Evolutionary conservation across 495 filamentous ascomycete species (phyloP), one percentile per base, ranked within the genome.

Genomic region (Podospora appendiculata): DNA sequence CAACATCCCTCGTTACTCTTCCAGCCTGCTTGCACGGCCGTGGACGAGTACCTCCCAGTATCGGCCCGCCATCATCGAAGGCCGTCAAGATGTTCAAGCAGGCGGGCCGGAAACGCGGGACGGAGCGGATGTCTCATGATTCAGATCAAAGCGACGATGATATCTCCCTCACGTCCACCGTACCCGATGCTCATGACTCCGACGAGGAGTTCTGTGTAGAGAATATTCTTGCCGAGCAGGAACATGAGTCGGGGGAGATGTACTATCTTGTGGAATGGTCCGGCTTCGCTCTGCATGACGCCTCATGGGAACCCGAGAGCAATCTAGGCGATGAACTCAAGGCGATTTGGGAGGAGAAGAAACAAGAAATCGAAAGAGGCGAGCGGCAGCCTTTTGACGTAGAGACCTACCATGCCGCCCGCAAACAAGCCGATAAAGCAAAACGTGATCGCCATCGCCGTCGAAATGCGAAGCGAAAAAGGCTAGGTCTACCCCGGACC

Each of bases 201-300:
- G 70, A 73, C 14, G 49, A 70, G 14, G 74, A 79, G 41, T 76
- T 69, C 45, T 61, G 62, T 12, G 78, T 81, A 6, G 72, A 79
- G 13, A 63, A 65, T n/a, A 64, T 83, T 42, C 55, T 77, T 12
- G 78, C 79, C 9, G 79, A 88, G 58, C 62, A 68, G 9, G 54
- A 48, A 3, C n/a, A 63, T 0, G 69, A 79, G 8, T 11, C 32
- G 8, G 69, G 63, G 8, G 57, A 62, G 18, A 67, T 57, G 52
- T 54, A 63, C 19, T 90, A 84, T 58, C 71, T 90, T 3, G 76
- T 89, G 34, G 74, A 79, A 53, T 91, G 87, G 87, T 72, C 72
- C 19, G 75, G 70, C n/a, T 90, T 86, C 52, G 65, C 71, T 1
- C 45, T 81, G 8, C 53, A 80, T 11, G 61, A 81, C 44, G 70